Conservation (phyloP, 2,329 filamentous ascomycete species). For the Simplicillium aogashimaense region DNA sequence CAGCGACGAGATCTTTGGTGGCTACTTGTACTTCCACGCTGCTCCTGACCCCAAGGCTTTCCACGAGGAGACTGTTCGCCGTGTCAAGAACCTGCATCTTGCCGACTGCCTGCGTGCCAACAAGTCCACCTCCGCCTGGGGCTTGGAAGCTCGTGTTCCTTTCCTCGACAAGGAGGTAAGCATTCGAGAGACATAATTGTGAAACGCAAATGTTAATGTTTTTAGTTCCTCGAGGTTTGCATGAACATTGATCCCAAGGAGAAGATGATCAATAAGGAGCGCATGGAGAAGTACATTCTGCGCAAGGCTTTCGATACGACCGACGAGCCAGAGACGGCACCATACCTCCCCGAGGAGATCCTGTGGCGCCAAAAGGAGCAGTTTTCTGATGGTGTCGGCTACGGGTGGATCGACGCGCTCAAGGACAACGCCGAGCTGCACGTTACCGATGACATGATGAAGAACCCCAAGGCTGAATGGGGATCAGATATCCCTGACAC, state of each 20-base stretch:
- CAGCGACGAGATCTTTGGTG: conserved; percentile 95
- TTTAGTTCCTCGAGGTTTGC: conserved; percentile 72
- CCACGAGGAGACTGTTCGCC: conserved; percentile 87
- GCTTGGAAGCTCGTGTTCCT: conserved; percentile 91
- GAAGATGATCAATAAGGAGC: conserved; percentile 88
- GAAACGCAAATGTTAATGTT: conserved; percentile 3
- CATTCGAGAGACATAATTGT: conserved; percentile 12
- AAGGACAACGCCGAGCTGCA: conserved; percentile 88
- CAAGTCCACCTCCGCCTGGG: conserved; percentile 98
- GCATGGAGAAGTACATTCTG: conserved; percentile 95
- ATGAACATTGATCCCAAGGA: conserved; percentile 94
- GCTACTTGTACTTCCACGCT: conserved; percentile 96
- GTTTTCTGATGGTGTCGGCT: conserved; percentile 96
- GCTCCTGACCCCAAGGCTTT: conserved; percentile 87
- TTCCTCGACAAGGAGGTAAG: conserved; percentile 86
- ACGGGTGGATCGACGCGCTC: conserved; percentile 96
- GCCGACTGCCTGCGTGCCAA: conserved; percentile 97
- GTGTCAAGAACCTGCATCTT: conserved; percentile 92
- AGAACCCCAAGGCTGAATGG: conserved; percentile 97
- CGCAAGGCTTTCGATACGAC: conserved; percentile 94
- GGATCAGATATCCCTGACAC: conserved; percentile 84
- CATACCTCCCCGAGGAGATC: conserved; percentile 93
- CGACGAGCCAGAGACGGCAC: conserved; percentile 67
- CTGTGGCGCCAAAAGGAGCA: conserved; percentile 99
- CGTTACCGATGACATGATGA: conserved; percentile 95